These are phyloP conservation scores for Cercospora brassicicola DNA, from an alignment of 2,329 filamentous ascomycete genomes.

Conservation along the genomic window DNA sequence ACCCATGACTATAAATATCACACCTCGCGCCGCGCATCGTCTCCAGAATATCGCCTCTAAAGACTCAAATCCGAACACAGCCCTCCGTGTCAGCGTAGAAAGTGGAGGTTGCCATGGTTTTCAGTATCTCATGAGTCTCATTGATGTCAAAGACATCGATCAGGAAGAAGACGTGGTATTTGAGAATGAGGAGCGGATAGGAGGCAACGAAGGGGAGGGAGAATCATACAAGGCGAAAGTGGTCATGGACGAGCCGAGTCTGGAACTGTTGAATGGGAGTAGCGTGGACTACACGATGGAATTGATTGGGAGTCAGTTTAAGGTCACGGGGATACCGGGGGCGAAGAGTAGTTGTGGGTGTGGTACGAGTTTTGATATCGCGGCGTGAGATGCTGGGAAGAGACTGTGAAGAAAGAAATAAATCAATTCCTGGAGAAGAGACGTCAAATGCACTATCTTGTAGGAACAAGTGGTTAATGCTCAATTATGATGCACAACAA, in stretches of 20 bases:
- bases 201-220: conserved; percentile 15
- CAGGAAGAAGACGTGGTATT: conserved; percentile 86
- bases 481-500: too few relatives aligned
- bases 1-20: conserved; percentile 81
- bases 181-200: conserved; percentile 56
- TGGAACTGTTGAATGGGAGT: conserved; percentile 87
- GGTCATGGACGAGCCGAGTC: conserved; percentile 80
- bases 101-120: conserved; percentile 96
- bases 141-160: conserved; percentile 58
- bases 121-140: conserved; percentile 91
- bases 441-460: too few relatives aligned
- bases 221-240: conserved; percentile 67
- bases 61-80: conserved; percentile 69
- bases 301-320: conserved; percentile 92
- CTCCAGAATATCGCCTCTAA: conserved; percentile 63
- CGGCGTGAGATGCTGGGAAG: conserved; percentile 41
- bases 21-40: conserved; percentile 72
- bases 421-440: too few relatives aligned
- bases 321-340: conserved; percentile 88
- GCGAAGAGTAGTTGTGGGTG: conserved; percentile 95
- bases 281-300: conserved; percentile 97
- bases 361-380: conserved; percentile 94
- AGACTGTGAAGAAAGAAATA: too few relatives aligned
- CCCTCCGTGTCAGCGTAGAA: conserved; percentile 88
- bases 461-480: too few relatives aligned